A percentile compares a stretch with the other conserved stretches of the same genome.
phyloP scores from a whole-genome alignment of 2,329 filamentous ascomycete species.

The Teratosphaeria pseudoeucalypti region DNA sequence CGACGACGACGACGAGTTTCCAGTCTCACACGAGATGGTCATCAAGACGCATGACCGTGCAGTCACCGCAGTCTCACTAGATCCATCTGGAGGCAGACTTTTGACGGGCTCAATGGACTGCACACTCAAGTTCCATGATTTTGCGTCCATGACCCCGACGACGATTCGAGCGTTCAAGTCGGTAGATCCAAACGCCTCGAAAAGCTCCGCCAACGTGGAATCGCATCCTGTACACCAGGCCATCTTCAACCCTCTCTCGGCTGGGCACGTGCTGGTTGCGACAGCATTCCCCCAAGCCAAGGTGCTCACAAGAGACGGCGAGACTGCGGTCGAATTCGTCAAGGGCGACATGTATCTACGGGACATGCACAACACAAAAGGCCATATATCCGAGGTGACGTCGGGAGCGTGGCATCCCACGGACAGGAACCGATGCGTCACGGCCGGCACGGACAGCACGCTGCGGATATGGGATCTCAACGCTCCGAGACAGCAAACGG shows the following conservation, averaged over 20 bases:
- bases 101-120: slow-evolving; percentile 89
- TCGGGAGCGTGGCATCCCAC: slow-evolving; percentile 85
- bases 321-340: slow-evolving; percentile 74
- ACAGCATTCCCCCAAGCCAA: slow-evolving; percentile 84
- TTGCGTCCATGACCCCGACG: slow-evolving; percentile 88
- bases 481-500: slow-evolving; percentile 77
- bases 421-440: slow-evolving; percentile 74
- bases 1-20: slow-evolving; percentile 74
- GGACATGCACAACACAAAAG: slow-evolving; percentile 96
- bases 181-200: slow-evolving; percentile 74
- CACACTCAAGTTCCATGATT: slow-evolving; percentile 85
- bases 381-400: slow-evolving; percentile 85
- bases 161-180: slow-evolving; percentile 90
- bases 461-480: slow-evolving; percentile 91
- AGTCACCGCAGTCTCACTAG: slow-evolving; percentile 73
- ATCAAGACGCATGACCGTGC: slow-evolving; percentile 86
- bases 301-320: slow-evolving; percentile 80
- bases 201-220: slow-evolving; percentile 62
- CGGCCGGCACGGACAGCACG: slow-evolving; percentile 89
- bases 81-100: slow-evolving; percentile 73
- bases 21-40: slow-evolving; percentile 83
- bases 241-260: slow-evolving; percentile 74
- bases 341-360: slow-evolving; percentile 98
- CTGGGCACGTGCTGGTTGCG: slow-evolving; percentile 72
- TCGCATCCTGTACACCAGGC: slow-evolving; percentile 81